Evolutionary conservation across 106 monocot genomes (phyloP), one percentile per base, ranked within the genome.

Genomic region (Acorus gramineus): DNA sequence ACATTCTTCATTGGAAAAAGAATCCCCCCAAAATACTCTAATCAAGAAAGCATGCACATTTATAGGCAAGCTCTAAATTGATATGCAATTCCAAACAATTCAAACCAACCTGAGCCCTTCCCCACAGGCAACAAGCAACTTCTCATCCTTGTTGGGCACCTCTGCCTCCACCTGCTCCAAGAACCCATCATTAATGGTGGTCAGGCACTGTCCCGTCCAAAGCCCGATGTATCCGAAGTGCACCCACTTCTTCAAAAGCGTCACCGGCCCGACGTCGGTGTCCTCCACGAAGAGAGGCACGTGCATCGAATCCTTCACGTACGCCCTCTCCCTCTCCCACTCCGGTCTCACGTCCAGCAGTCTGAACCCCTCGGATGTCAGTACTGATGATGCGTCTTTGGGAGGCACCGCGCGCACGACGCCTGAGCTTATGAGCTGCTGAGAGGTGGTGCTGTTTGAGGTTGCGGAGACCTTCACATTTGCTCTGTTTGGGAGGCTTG

Each of bases 151-250:
- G 69, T 72, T 75, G 6, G 73, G 66, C 4, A 73, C 78, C 9
- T 51, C 53, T 8, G 42, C 52, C 57, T 75, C 73, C n/a, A 87
- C 95, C 66, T 91, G 67, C 8, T 55, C 47, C 52, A 96, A 46
- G 63, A 96, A 96, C 47, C 66, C 56, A 13, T 61, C 74, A 56
- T 90, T 90, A 43, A 85, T 59, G 73, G 77, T 66, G 55, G 90
- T 90, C 69, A 96, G 62, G 14, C 62, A 60, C 76, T 90, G 95
- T 10, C 90, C 90, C 0, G 95, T 91, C 95, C 95, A 96, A 2
- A 78, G 73, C 3, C 90, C 90, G 46, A 91, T 79, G 74, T 90
- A 96, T 44, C 90, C 90, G 56, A 96, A 90, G 65, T 96, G 95
- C 13, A 96, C 78, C 78, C 73, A 96, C 71, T 87, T 90, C 77